Evolutionary conservation across 2,329 filamentous ascomycete genomes (phyloP).

Genomic region (Thelonectria olida): DNA sequence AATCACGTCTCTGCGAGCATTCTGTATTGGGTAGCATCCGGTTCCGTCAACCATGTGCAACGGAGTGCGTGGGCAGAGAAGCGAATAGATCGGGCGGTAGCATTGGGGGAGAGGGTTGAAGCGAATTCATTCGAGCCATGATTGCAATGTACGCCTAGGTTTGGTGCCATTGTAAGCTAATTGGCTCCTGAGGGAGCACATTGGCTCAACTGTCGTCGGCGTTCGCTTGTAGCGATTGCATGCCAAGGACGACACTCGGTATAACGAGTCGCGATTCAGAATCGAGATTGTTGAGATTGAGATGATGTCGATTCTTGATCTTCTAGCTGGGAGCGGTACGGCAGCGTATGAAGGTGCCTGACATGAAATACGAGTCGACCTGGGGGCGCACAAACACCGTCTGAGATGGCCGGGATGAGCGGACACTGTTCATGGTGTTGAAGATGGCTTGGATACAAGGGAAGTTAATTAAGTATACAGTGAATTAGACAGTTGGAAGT

Average conservation of each 20-base stretch:
- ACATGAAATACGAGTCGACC: background rate
- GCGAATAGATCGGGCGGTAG: constrained; percentile 16
- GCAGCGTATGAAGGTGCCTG: background rate
- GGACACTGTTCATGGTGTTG: constrained; percentile 9
- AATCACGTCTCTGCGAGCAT: constrained; percentile 23
- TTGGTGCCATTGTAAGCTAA: background rate
- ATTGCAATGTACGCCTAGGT: background rate
- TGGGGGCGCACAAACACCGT: constrained; percentile 10
- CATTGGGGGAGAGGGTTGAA: background rate
- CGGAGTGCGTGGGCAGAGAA: constrained; percentile 22
- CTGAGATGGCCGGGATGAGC: background rate
- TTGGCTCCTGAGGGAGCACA: background rate
- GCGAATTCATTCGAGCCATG: background rate
- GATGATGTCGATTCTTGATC: constrained; percentile 3
- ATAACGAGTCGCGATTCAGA: background rate
- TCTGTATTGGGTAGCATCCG: constrained; percentile 25
- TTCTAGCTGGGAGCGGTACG: background rate
- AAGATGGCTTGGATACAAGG: too few species aligned
- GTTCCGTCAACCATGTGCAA: constrained; percentile 30
- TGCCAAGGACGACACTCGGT: background rate
- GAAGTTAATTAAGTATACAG: too few species aligned
- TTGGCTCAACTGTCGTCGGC: background rate
- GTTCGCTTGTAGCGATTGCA: background rate
- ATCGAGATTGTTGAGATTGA: background rate
- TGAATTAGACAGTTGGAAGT: too few species aligned